A percentile compares a stretch with the other conserved stretches of the same genome.
These are phyloP conservation scores for Plectosphaerella plurivora DNA, from an alignment of 2,329 filamentous ascomycete species.

Conservation along the genomic window DNA sequence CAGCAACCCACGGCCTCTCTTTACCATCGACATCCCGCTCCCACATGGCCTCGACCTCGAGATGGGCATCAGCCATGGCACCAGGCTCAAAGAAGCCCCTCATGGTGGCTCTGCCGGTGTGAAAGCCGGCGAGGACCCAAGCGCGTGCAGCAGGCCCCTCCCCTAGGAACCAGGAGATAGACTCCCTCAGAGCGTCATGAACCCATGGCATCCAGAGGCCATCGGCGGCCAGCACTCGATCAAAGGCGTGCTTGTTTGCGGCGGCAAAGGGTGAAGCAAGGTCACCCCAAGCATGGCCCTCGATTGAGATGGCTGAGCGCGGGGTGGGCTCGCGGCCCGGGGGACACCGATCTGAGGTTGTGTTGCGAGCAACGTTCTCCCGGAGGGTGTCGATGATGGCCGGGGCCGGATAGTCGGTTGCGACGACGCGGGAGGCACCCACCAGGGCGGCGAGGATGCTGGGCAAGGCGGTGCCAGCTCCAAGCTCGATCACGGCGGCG, in stretches of 20 bases:
- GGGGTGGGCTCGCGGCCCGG: conserved; percentile 14
- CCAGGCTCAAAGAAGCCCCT: conserved; percentile 55
- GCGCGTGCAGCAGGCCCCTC: conserved; percentile 40
- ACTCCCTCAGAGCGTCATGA: conserved; percentile 60
- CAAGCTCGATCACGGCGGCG: conserved; percentile 57
- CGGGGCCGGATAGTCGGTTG: conserved; percentile 65
- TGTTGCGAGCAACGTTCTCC: conserved; percentile 52
- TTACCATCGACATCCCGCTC: conserved; percentile 64
- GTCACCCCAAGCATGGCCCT: conserved; percentile 64
- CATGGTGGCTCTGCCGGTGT: conserved; percentile 64
- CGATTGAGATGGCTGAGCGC: conserved; percentile 27
- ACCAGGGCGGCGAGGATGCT: conserved; percentile 44
- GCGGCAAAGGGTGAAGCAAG: conserved; percentile 27
- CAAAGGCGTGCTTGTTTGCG: conserved; percentile 37
- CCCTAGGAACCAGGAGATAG: conserved; percentile 59
- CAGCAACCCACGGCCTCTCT: conserved; percentile 56
- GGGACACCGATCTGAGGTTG: conserved; percentile 29
- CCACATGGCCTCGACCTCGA: conserved; percentile 62
- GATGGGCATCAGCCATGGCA: conserved; percentile 40
- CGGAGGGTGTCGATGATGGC: conserved; percentile 55
- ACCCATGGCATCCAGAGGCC: conserved; percentile 73
- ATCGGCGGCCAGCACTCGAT: conserved; percentile 64
- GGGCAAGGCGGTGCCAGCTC: conserved; percentile 58
- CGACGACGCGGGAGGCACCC: conserved; percentile 45
- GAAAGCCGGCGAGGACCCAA: conserved; percentile 67